Conservation (phyloP, 169 alveolate genomes). For the Eimeria acervulina region DNA sequence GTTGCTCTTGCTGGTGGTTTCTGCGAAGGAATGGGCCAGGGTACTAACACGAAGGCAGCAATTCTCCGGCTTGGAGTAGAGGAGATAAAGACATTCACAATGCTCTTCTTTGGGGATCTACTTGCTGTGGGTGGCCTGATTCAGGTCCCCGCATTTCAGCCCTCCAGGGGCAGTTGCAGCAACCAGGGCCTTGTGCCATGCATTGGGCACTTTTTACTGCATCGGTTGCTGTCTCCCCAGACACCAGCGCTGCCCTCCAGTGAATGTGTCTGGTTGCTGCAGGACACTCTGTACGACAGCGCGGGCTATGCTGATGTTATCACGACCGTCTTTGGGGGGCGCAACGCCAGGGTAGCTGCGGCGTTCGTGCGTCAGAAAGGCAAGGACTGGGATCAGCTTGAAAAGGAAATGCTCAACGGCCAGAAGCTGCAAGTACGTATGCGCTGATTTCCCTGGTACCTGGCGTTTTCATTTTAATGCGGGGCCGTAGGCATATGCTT, state of each 20-base stretch:
- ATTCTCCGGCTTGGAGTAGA: slow-evolving; percentile 95
- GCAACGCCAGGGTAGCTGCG: slow-evolving; percentile 95
- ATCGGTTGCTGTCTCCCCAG: background rate
- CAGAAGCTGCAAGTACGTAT: slow-evolving; percentile 90
- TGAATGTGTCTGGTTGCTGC: background rate
- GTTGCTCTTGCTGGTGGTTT: slow-evolving; percentile 97
- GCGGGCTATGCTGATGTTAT: slow-evolving; percentile 96
- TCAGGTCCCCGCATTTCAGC: background rate
- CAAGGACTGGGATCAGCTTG: slow-evolving; percentile 94
- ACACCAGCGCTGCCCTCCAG: background rate
- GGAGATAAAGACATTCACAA: slow-evolving; percentile 91
- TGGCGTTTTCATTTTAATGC: background rate
- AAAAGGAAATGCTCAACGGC: slow-evolving; percentile 93
- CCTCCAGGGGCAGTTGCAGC: background rate
- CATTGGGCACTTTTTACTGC: background rate
- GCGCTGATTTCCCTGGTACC: background rate
- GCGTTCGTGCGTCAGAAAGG: slow-evolving; percentile 93
- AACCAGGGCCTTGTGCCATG: background rate
- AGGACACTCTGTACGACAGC: slow-evolving; percentile 94
- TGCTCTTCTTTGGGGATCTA: slow-evolving; percentile 89
- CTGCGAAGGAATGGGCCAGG: slow-evolving; percentile 96
- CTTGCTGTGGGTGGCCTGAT: slow-evolving; percentile 63
- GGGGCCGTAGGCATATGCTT: background rate
- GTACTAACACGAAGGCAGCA: slow-evolving; percentile 97
- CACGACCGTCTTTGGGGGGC: slow-evolving; percentile 96